These are phyloP conservation scores for Helotiales sp. DNA, from an alignment of 2,329 filamentous ascomycete genomes.

Conservation along the genomic window DNA sequence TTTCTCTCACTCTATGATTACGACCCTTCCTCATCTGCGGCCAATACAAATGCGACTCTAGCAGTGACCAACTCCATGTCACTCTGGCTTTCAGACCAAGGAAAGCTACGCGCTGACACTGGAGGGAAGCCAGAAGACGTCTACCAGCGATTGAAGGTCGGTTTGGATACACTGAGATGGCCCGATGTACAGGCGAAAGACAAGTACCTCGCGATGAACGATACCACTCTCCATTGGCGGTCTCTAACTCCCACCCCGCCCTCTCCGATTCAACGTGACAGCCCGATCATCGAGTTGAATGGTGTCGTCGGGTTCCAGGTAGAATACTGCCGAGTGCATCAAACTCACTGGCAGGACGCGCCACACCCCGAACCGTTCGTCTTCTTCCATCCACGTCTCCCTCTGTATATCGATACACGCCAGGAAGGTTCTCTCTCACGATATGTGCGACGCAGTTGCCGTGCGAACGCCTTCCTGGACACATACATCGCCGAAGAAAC, in stretches of 20 bases:
- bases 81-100: slow-evolving; percentile 75
- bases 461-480: slow-evolving; percentile 84
- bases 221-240: slow-evolving; percentile 67
- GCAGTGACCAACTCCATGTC: slow-evolving; percentile 73
- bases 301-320: slow-evolving; percentile 74
- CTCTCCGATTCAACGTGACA: slow-evolving; percentile 32
- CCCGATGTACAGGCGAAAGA: slow-evolving; percentile 31
- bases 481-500: slow-evolving; percentile 72
- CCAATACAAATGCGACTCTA: slow-evolving; percentile 78
- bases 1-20: slow-evolving; percentile 76
- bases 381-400: slow-evolving; percentile 84
- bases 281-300: slow-evolving; percentile 67
- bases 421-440: slow-evolving; percentile 82
- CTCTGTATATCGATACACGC: slow-evolving; percentile 90
- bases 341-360: slow-evolving; percentile 68
- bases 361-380: slow-evolving; percentile 70
- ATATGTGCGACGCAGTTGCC: slow-evolving; percentile 90
- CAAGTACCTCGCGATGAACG: slow-evolving; percentile 24
- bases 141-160: slow-evolving; percentile 53
- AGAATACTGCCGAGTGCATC: slow-evolving; percentile 66
- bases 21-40: slow-evolving; percentile 59
- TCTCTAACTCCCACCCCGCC: slow-evolving; percentile 52
- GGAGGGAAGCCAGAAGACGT: slow-evolving; percentile 66
- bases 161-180: slow-evolving; percentile 29
- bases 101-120: slow-evolving; percentile 66